Conservation (phyloP, 805 yeast species). For the Wickerhamomyces xylosicus region DNA sequence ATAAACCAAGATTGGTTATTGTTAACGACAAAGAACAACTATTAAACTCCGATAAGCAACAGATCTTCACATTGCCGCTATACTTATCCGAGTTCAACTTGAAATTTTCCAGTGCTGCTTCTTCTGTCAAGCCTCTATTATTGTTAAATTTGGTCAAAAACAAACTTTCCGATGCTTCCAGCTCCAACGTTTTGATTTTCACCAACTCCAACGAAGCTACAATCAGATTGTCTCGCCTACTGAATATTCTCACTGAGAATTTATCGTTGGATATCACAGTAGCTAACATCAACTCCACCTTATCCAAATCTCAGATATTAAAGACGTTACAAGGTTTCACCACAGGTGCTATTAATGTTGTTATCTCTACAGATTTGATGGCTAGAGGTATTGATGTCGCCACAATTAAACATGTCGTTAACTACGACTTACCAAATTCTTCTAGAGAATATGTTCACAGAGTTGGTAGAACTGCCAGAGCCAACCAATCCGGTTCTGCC, state of each 20-base stretch:
- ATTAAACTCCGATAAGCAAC: conserved; percentile 31
- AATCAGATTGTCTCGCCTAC: conserved; percentile 60
- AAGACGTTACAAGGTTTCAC: conserved; percentile 53
- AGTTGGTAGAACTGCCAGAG: conserved; percentile 96
- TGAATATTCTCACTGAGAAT: conserved; percentile 30
- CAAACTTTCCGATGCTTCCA: conserved; percentile 1
- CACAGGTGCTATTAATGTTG: conserved; percentile 37
- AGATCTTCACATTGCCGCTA: conserved; percentile 48
- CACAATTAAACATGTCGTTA: conserved; percentile 63
- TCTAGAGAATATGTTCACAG: conserved; percentile 91
- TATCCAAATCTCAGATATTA: conserved; percentile 40
- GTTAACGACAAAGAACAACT: conserved; percentile 43
- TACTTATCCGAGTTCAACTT: conserved; percentile 35
- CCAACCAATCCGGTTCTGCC: conserved; percentile 69
- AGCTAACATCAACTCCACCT: conserved; percentile 48
- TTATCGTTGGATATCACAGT: conserved; percentile 16
- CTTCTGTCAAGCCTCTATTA: conserved; percentile 61
- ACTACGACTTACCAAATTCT: conserved; percentile 85
- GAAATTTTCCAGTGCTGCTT: conserved; percentile 27
- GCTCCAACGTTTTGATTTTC: conserved; percentile 43
- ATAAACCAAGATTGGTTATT: conserved; percentile 62
- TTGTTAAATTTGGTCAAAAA: conserved; percentile 45
- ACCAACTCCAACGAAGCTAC: conserved; percentile 80
- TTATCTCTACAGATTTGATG: conserved; percentile 81
- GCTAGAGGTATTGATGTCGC: conserved; percentile 91